Percentiles rank a stretch among this genome's conserved stretches.
These are phyloP conservation scores for Macroventuria anomochaeta DNA, from an alignment of 2,329 filamentous ascomycete species.

Conservation along the genomic window DNA sequence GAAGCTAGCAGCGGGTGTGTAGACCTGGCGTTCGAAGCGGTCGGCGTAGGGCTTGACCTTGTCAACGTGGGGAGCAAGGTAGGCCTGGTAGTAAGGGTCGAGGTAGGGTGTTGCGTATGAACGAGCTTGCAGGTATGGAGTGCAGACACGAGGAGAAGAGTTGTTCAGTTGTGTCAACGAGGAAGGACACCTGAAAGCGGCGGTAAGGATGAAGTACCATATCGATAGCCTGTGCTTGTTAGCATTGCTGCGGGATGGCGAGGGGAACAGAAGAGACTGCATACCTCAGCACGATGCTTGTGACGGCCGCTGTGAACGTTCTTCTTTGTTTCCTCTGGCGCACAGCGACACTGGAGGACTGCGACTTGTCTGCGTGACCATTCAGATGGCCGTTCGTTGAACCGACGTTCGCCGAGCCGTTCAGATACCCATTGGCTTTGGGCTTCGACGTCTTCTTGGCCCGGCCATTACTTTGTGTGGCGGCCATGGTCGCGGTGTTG, in stretches of 20 bases:
- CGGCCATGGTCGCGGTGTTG: slow-evolving; percentile 43
- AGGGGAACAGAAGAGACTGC: background rate
- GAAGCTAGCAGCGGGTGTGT: slow-evolving; percentile 71
- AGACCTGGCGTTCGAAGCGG: slow-evolving; percentile 64
- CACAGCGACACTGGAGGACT: slow-evolving; percentile 25
- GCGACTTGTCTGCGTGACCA: slow-evolving; percentile 37
- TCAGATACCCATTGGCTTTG: slow-evolving; percentile 33
- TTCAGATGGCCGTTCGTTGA: slow-evolving; percentile 33
- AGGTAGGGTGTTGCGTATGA: slow-evolving; percentile 75
- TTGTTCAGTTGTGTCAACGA: slow-evolving; percentile 71
- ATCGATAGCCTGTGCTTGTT: slow-evolving; percentile 65
- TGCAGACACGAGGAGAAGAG: slow-evolving; percentile 78
- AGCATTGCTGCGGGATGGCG: slow-evolving; percentile 6
- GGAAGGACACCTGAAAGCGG: slow-evolving; percentile 82
- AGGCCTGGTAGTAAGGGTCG: slow-evolving; percentile 83
- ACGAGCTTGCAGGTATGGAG: slow-evolving; percentile 73
- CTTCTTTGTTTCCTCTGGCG: slow-evolving; percentile 29
- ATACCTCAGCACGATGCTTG: slow-evolving; percentile 44
- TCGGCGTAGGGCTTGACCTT: slow-evolving; percentile 74
- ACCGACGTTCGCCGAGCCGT: slow-evolving; percentile 28
- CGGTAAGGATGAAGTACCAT: slow-evolving; percentile 84
- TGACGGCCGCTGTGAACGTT: slow-evolving; percentile 35
- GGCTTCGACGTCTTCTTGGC: slow-evolving; percentile 45
- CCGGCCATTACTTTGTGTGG: slow-evolving; percentile 44
- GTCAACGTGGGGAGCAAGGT: slow-evolving; percentile 83